Evolutionary conservation across 139 green algal species (phyloP).

Genomic region (Micractinium sp.): DNA sequence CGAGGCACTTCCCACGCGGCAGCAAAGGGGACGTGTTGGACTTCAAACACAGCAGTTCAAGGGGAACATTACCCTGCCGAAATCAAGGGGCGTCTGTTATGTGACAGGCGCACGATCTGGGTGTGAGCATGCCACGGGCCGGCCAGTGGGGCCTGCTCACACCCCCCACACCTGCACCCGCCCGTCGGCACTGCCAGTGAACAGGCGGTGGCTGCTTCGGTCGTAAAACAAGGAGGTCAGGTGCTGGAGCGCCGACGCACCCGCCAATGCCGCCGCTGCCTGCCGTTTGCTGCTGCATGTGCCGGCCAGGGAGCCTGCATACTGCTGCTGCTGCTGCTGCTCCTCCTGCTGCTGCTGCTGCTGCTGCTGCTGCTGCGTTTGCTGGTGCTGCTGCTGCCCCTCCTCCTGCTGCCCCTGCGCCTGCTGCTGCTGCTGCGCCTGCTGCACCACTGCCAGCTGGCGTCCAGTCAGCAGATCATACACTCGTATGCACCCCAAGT

Average conservation of each 20-base stretch:
- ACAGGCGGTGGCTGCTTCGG: neutral
- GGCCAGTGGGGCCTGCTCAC: neutral
- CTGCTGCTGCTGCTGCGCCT: neutral
- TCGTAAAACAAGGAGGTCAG: neutral
- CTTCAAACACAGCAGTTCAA: no score
- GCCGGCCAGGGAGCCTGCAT: neutral
- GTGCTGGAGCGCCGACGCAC: neutral
- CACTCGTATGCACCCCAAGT: neutral
- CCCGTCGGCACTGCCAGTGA: conserved; percentile 5
- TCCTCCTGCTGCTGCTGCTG: neutral
- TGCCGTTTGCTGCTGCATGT: neutral
- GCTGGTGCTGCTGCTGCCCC: neutral
- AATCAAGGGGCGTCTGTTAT: no score
- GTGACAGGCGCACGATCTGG: no score
- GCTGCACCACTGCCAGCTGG: neutral
- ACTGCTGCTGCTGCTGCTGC: neutral
- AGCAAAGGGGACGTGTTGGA: no score
- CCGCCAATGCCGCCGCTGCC: no score
- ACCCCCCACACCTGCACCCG: conserved; percentile 8
- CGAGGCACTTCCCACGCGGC: no score
- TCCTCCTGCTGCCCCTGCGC: neutral
- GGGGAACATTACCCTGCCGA: no score
- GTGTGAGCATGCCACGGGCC: no score
- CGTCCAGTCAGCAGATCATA: neutral
- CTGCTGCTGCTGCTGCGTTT: neutral